Conservation (phyloP, 495 filamentous ascomycete genomes). For the Tuber borchii region DNA sequence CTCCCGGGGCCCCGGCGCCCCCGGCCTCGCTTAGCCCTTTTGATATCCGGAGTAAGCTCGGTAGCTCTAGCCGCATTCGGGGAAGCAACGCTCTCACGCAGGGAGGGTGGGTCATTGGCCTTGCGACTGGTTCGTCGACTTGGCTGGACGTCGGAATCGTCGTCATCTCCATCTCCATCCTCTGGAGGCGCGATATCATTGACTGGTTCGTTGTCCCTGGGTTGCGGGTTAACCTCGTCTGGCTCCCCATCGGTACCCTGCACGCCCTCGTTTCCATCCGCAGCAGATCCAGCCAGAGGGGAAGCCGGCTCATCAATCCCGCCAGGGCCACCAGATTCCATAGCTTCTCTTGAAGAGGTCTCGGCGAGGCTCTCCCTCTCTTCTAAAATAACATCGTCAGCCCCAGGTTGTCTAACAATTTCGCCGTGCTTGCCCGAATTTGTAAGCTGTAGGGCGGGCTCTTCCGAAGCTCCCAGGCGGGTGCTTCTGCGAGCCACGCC, state of each 20-base stretch:
- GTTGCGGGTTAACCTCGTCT: constrained; percentile 1
- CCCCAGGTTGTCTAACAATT: constrained; percentile 13
- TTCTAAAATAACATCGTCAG: constrained; percentile 28
- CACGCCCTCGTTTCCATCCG: not conserved
- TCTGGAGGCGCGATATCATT: constrained; percentile 50
- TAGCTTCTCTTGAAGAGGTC: constrained; percentile 4
- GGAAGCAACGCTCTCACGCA: not conserved
- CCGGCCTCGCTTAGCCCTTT: not conserved
- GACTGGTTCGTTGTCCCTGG: constrained; percentile 41
- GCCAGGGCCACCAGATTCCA: not conserved
- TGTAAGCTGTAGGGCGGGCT: constrained; percentile 30
- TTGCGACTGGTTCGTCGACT: not conserved
- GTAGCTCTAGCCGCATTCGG: not conserved
- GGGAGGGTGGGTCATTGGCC: not conserved
- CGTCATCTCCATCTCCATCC: constrained; percentile 53
- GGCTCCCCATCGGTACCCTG: not conserved
- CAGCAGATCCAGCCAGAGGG: not conserved
- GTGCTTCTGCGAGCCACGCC: constrained; percentile 31
- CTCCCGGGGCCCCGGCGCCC: not conserved
- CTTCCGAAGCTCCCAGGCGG: constrained; percentile 31
- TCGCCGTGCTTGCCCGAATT: constrained; percentile 35
- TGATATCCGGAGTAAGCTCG: not conserved
- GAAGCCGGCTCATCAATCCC: not conserved
- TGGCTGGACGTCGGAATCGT: constrained; percentile 19
- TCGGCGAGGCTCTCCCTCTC: constrained; percentile 28